Conservation (phyloP, 768 basidiomycete genomes). For the Suillus variegatus region DNA sequence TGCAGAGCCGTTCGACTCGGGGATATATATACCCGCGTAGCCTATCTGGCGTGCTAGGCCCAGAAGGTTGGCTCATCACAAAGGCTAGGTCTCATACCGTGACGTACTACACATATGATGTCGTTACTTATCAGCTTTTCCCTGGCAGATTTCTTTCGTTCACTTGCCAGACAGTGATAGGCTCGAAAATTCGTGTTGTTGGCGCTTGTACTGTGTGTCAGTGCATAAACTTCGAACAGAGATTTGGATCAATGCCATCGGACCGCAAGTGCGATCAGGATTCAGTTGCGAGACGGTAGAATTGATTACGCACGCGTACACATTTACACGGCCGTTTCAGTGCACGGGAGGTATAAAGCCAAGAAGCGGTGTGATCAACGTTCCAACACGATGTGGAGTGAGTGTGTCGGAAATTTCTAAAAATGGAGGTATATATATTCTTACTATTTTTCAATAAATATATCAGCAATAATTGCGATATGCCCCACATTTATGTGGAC, state of each 20-base stretch:
- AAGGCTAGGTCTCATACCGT: not conserved
- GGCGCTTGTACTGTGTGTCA: no score
- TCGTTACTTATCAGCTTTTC: not conserved
- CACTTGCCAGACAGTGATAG: no score
- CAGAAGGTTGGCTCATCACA: not conserved
- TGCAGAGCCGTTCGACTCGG: not conserved
- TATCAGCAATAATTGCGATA: no score
- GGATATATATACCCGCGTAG: not conserved
- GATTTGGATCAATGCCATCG: not conserved
- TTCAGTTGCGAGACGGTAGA: not conserved
- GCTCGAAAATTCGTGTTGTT: no score
- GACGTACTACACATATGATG: not conserved
- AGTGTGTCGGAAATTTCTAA: no score
- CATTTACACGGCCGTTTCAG: not conserved
- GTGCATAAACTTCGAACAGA: not conserved
- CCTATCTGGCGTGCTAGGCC: not conserved
- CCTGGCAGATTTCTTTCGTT: not conserved
- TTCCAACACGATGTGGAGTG: conserved; percentile 1
- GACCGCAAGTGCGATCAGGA: not conserved
- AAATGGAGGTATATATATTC: no score
- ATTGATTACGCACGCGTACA: not conserved
- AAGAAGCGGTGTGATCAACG: not conserved
- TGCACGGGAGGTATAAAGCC: not conserved
- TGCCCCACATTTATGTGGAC: no score
- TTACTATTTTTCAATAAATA: no score